These are phyloP conservation scores for Colletotrichum orchidophilum DNA, from an alignment of 2,329 filamentous ascomycete genomes.

Conservation along the genomic window DNA sequence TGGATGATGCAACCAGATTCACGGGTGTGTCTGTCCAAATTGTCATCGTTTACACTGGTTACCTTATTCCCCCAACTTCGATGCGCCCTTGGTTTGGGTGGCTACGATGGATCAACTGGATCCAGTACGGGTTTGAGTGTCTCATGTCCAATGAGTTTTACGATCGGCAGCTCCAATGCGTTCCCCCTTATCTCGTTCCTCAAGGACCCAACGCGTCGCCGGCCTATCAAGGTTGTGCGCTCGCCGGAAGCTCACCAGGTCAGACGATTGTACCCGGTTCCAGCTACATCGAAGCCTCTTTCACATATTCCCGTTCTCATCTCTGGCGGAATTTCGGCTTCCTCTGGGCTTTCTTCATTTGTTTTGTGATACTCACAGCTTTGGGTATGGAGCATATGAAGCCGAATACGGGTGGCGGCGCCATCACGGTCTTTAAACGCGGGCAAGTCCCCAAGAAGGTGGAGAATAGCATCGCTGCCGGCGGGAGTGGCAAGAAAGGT, in stretches of 20 bases:
- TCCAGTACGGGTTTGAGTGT: conserved; percentile 71
- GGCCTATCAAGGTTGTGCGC: conserved; percentile 67
- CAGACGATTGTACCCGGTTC: conserved; percentile 61
- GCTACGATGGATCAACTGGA: conserved; percentile 65
- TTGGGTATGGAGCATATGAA: conserved; percentile 55
- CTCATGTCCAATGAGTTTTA: conserved; percentile 73
- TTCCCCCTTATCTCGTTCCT: conserved; percentile 63
- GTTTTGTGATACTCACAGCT: conserved; percentile 55
- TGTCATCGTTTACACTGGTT: conserved; percentile 46
- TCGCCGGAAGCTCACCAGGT: conserved; percentile 65
- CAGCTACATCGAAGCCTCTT: conserved; percentile 63
- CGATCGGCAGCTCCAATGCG: conserved; percentile 62
- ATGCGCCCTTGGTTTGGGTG: conserved; percentile 58
- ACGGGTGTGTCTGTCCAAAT: conserved; percentile 42
- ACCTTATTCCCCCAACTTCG: conserved; percentile 61
- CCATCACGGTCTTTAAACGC: conserved; percentile 70
- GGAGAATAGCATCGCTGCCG: conserved; percentile 64
- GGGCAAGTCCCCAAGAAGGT: conserved; percentile 69
- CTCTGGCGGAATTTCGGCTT: conserved; percentile 69
- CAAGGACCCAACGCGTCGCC: conserved; percentile 53
- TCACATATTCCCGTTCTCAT: conserved; percentile 63
- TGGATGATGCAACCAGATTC: conserved; percentile 53
- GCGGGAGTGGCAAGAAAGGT: conserved; percentile 52
- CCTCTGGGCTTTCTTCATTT: conserved; percentile 58
- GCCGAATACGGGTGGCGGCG: conserved; percentile 66